phyloP scores from a whole-genome alignment of 805 yeast species.

The Metschnikowia baotianmanensis region DNA sequence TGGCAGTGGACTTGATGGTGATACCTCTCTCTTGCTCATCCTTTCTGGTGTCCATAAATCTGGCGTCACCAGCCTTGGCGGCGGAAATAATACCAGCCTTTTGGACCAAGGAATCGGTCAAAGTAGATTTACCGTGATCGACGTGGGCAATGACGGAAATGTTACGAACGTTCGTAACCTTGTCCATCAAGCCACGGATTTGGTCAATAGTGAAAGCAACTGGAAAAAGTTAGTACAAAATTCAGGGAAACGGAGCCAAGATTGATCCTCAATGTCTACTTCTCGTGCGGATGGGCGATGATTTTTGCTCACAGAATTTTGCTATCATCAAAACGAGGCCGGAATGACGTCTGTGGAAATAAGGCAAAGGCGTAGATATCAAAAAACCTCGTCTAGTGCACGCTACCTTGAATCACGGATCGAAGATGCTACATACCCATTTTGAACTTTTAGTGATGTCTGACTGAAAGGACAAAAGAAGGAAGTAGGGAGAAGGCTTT shows the following conservation, averaged over 20 bases:
- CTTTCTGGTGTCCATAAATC: slow-evolving; percentile 99
- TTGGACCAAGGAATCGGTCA: slow-evolving; percentile 98
- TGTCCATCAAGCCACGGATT: slow-evolving; percentile 99
- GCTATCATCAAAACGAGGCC: too few relatives aligned
- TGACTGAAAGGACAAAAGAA: slow-evolving; percentile 25
- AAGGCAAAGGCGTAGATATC: too few relatives aligned
- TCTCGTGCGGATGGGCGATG: too few relatives aligned
- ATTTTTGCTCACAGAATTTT: too few relatives aligned
- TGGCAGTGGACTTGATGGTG: slow-evolving; percentile 98
- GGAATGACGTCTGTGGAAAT: too few relatives aligned
- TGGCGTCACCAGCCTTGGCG: slow-evolving; percentile 99
- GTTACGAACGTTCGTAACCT: slow-evolving; percentile 99
- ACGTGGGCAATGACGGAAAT: slow-evolving; percentile 99
- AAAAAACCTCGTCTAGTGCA: background rate
- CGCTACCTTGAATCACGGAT: background rate
- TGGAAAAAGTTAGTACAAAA: slow-evolving; percentile 29
- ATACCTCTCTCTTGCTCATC: slow-evolving; percentile 99
- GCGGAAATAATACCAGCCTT: slow-evolving; percentile 99
- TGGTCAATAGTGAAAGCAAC: slow-evolving; percentile 63
- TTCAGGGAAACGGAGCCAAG: background rate
- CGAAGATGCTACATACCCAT: slow-evolving; percentile 33
- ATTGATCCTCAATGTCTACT: too few relatives aligned
- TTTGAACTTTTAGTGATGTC: slow-evolving; percentile 28
- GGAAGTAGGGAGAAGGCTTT: slow-evolving; percentile 19
- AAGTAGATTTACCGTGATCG: slow-evolving; percentile 99